Evolutionary conservation across 2,329 filamentous ascomycete genomes (phyloP).

Genomic region (Microdochium paspali): DNA sequence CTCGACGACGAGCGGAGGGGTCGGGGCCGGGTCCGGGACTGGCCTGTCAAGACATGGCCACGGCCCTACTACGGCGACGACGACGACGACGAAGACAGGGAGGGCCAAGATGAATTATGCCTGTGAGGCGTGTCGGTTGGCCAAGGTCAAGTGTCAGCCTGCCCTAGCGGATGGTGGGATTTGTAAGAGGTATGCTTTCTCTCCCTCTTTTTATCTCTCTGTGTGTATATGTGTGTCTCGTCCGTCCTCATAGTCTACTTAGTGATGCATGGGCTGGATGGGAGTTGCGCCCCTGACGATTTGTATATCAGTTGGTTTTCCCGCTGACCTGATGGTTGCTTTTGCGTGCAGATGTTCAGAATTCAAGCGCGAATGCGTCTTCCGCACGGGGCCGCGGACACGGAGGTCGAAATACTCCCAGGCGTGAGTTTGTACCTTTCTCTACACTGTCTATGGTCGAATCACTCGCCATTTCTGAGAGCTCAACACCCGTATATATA

Average conservation of each 20-base stretch:
- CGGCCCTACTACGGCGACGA: not conserved
- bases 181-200: conserved; percentile 47
- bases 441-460: no score
- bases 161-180: conserved; percentile 32
- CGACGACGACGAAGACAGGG: not conserved
- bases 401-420: conserved; percentile 33
- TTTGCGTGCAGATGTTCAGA: conserved; percentile 33
- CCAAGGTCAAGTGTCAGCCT: conserved; percentile 43
- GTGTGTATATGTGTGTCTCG: no score
- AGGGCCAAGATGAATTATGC: conserved; percentile 32
- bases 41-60: no score
- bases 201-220: no score
- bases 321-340: not conserved
- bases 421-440: conserved; percentile 23
- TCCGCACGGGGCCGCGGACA: conserved; percentile 38
- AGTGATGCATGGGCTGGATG: no score
- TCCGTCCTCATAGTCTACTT: no score
- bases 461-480: no score
- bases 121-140: conserved; percentile 43
- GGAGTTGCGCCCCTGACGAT: not conserved
- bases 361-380: conserved; percentile 43
- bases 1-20: no score
- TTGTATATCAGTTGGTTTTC: not conserved
- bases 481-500: no score
- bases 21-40: no score